Percentiles rank a stretch among this genome's conserved stretches.
phyloP scores from a whole-genome alignment of 1,284 basidiomycete species.

The Puccinia horiana region DNA sequence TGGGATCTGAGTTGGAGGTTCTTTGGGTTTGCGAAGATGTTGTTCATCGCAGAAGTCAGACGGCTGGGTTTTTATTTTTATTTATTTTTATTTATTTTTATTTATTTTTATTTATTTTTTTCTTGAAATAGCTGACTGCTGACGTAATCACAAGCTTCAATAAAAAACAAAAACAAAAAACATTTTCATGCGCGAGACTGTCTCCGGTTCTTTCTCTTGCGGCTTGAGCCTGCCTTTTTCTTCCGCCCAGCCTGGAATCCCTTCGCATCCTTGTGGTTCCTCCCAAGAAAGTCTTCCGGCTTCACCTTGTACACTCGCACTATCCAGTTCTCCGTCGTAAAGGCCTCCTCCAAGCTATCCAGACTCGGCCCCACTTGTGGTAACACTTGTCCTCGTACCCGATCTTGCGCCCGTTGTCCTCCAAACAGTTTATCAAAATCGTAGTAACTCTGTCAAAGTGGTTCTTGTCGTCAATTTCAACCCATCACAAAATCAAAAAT shows the following conservation, averaged over 20 bases:
- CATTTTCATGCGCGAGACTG: conserved; percentile 36
- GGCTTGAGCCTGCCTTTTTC: conserved; percentile 84
- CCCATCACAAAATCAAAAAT: background rate
- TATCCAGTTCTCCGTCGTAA: conserved; percentile 97
- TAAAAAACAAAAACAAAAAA: background rate
- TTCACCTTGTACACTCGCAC: conserved; percentile 95
- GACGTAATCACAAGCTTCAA: too few species aligned
- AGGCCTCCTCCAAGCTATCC: conserved; percentile 92
- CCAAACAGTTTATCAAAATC: conserved; percentile 86
- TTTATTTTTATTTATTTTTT: too few species aligned
- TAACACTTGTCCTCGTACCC: conserved; percentile 78
- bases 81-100: background rate
- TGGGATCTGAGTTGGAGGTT: background rate
- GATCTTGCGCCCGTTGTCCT: conserved; percentile 71
- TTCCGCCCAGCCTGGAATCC: conserved; percentile 84
- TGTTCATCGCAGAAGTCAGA: too few species aligned
- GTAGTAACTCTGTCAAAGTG: conserved; percentile 49
- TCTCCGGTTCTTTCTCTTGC: conserved; percentile 62
- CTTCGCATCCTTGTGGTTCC: conserved; percentile 80
- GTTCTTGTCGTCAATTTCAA: background rate
- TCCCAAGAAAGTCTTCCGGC: conserved; percentile 86
- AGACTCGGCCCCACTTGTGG: conserved; percentile 76
- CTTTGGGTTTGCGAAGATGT: background rate
- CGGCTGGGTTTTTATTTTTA: background rate
- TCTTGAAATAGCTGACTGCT: too few species aligned